A percentile compares a stretch with the other conserved stretches of the same genome.
Evolutionary conservation across 2,329 filamentous ascomycete genomes (phyloP).

Genomic region (Talaromyces sp.): DNA sequence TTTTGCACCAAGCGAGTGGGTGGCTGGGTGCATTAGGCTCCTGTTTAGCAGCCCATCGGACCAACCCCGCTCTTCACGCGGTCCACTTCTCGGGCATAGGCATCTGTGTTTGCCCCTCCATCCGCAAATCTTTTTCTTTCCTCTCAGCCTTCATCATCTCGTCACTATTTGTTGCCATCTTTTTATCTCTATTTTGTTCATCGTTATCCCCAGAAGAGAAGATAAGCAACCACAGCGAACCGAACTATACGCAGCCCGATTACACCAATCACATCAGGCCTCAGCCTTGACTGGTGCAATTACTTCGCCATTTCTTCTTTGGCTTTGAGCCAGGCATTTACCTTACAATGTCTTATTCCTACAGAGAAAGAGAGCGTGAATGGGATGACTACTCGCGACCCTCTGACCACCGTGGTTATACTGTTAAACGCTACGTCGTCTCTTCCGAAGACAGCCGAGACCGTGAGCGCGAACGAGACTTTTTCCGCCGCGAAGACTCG

Average conservation of each 20-base stretch:
- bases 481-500: slow-evolving; percentile 27
- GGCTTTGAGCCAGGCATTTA: background rate
- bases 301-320: background rate
- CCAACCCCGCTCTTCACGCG: background rate
- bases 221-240: background rate
- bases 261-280: background rate
- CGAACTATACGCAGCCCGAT: background rate
- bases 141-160: background rate
- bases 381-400: slow-evolving; percentile 37
- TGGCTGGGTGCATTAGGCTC: background rate
- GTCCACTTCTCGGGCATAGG: background rate
- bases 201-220: background rate
- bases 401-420: slow-evolving; percentile 40
- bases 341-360: slow-evolving; percentile 29
- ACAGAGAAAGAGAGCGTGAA: slow-evolving; percentile 35
- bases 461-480: slow-evolving; percentile 21
- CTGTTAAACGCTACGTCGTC: slow-evolving; percentile 54
- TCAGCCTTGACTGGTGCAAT: background rate
- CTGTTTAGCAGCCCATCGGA: background rate
- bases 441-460: slow-evolving; percentile 35
- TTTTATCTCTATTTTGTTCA: background rate
- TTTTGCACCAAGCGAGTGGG: background rate
- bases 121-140: background rate
- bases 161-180: background rate
- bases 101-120: slow-evolving; percentile 8